Percentiles rank a stretch among this genome's conserved stretches.
phyloP scores from a whole-genome alignment of 495 filamentous ascomycete genomes.

The Darksidea phi region DNA sequence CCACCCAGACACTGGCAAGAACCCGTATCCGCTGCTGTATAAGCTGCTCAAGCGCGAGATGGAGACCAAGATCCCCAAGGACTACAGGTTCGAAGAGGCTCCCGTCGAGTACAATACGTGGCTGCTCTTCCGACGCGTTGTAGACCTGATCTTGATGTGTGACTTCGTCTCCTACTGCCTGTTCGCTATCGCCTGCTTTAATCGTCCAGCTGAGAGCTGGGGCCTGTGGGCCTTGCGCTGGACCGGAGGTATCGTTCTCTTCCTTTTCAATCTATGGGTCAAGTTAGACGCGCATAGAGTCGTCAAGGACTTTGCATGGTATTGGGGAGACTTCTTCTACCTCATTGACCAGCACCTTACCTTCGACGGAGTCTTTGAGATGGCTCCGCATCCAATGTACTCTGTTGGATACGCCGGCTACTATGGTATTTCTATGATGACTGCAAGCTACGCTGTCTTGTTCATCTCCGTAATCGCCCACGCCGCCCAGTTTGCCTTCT shows the following conservation, averaged over 20 bases:
- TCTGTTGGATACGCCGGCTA: conserved; percentile 97
- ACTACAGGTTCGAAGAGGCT: conserved; percentile 90
- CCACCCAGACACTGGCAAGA: conserved; percentile 72
- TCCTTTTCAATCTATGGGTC: conserved; percentile 97
- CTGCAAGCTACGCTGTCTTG: conserved; percentile 93
- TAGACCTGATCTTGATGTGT: conserved; percentile 96
- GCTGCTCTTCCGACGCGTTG: conserved; percentile 91
- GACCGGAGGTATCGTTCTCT: conserved; percentile 73
- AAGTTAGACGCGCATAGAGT: conserved; percentile 96
- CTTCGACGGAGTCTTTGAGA: conserved; percentile 98
- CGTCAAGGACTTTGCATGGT: conserved; percentile 99
- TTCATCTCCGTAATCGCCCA: conserved; percentile 96
- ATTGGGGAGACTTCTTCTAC: conserved; percentile 99
- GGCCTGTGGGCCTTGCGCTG: conserved; percentile 72
- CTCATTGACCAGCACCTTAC: conserved; percentile 96
- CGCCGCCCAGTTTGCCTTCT: conserved; percentile 89
- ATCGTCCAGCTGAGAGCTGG: conserved; percentile 70
- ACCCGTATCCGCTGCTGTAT: conserved; percentile 78
- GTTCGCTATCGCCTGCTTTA: conserved; percentile 87
- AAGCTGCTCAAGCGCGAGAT: conserved; percentile 79
- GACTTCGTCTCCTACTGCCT: conserved; percentile 96
- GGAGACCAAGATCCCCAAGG: conserved; percentile 88
- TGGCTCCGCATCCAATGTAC: conserved; percentile 99
- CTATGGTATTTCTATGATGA: conserved; percentile 98
- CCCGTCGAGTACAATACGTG: conserved; percentile 99